phyloP scores from a whole-genome alignment of 441 rosid genomes.

The Erysimum cheiri region DNA sequence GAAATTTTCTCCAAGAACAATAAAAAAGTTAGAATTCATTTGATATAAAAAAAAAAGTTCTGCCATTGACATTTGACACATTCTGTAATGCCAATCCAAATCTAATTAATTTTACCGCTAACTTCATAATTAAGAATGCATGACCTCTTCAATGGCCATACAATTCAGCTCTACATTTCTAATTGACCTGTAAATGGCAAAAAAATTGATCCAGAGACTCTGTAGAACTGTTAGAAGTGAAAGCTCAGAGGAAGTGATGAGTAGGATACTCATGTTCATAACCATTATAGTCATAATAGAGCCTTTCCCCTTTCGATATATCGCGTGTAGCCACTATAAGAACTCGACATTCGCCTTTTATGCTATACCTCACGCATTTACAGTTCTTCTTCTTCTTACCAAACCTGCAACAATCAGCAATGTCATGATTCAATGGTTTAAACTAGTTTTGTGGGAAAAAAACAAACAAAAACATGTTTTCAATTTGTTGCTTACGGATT shows the following conservation, averaged over 20 bases:
- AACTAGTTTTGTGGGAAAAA: background rate
- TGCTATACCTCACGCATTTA: constrained; percentile 89
- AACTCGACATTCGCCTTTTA: constrained; percentile 85
- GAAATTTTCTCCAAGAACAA: constrained; percentile 5
- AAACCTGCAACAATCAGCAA: constrained; percentile 60
- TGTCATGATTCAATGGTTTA: background rate
- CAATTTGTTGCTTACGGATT: constrained; percentile 57
- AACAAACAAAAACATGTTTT: constrained; percentile 2
- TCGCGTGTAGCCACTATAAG: constrained; percentile 90
- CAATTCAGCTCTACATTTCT: constrained; percentile 29
- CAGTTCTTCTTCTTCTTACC: constrained; percentile 93
- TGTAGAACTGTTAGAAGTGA: constrained; percentile 44
- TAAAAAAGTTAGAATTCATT: constrained; percentile 7
- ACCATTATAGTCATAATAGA: constrained; percentile 75
- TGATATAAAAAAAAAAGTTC: constrained; percentile 2
- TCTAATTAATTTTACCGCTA: constrained; percentile 15
- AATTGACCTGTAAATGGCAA: constrained; percentile 35
- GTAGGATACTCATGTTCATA: constrained; percentile 76
- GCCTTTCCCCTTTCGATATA: constrained; percentile 73
- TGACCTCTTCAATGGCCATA: constrained; percentile 35
- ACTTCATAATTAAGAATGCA: constrained; percentile 31
- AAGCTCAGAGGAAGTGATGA: constrained; percentile 63
- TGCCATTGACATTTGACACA: constrained; percentile 6
- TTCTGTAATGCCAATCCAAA: constrained; percentile 15
- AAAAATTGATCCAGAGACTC: constrained; percentile 29